phyloP scores from a whole-genome alignment of 495 filamentous ascomycete genomes.

The Neurospora sp. region DNA sequence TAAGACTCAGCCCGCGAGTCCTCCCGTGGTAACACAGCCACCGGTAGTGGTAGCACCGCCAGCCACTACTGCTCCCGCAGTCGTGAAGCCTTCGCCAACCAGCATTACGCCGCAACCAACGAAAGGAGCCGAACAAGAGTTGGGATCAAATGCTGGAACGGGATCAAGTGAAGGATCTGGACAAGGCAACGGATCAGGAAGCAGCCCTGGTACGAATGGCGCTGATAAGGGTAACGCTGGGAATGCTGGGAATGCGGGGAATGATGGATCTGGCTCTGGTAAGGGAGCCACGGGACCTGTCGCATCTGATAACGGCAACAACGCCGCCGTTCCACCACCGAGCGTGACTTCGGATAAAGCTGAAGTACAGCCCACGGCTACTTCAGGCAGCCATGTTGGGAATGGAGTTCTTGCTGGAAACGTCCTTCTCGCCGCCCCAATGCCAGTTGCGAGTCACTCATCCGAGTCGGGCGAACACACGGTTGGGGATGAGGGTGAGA shows the following conservation, averaged over 20 bases:
- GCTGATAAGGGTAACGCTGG: not conserved
- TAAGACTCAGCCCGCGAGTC: not conserved
- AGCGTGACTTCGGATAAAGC: not conserved
- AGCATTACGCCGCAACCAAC: not conserved
- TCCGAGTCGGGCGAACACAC: not conserved
- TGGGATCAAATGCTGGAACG: not conserved
- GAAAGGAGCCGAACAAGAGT: not conserved
- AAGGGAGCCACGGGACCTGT: not conserved
- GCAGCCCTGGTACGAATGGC: not conserved
- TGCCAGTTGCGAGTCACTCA: not conserved
- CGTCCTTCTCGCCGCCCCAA: not conserved
- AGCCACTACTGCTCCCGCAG: not conserved
- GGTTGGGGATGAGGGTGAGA: not conserved
- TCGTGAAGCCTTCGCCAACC: not conserved
- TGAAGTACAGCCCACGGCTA: not conserved
- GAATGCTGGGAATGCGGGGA: slow-evolving; percentile 1
- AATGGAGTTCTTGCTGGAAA: not conserved
- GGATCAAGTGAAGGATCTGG: not conserved
- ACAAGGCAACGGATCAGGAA: not conserved
- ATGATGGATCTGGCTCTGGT: not conserved
- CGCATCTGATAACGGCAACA: not conserved
- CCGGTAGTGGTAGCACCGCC: not conserved
- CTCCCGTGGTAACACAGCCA: not conserved
- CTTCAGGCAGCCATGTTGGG: not conserved
- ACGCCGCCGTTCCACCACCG: not conserved